Evolutionary conservation across 2,329 filamentous ascomycete genomes (phyloP).

Genomic region (Beauveria australis): DNA sequence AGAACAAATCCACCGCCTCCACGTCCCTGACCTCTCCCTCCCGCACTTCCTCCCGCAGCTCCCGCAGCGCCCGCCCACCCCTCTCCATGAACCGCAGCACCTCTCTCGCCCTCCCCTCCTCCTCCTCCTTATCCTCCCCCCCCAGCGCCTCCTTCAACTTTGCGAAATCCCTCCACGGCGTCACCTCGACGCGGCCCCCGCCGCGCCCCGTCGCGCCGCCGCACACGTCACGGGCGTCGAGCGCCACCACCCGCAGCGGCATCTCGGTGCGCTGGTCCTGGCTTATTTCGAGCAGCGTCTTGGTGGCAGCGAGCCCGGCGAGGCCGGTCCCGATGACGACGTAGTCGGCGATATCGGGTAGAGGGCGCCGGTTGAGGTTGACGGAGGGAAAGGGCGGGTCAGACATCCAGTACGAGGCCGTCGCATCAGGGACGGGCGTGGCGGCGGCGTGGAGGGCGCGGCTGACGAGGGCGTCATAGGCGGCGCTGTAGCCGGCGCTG

Average conservation of each 20-base stretch:
- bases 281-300: constrained; percentile 21
- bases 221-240: constrained; percentile 43
- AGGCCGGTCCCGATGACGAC: constrained; percentile 49
- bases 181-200: constrained; percentile 41
- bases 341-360: constrained; percentile 36
- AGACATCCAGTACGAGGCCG: constrained; percentile 38
- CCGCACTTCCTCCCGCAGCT: constrained; percentile 28
- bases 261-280: constrained; percentile 1
- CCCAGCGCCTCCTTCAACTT: constrained; percentile 22
- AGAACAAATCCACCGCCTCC: constrained; percentile 38
- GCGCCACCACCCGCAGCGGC: constrained; percentile 29
- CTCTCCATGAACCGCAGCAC: constrained; percentile 36
- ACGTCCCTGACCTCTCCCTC: constrained; percentile 35
- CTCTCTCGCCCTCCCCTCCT: constrained; percentile 28
- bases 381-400: constrained; percentile 35
- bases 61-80: constrained; percentile 31
- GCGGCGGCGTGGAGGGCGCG: constrained; percentile 28
- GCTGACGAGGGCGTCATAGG: constrained; percentile 20
- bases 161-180: constrained; percentile 34
- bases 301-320: constrained; percentile 30
- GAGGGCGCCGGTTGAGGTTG: constrained; percentile 22
- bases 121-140: constrained; percentile 17
- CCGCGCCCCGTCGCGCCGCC: constrained; percentile 47
- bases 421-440: constrained; percentile 33
- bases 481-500: not conserved